Evolutionary conservation across 2,329 filamentous ascomycete genomes (phyloP), one percentile per base, ranked within the genome.

Genomic region (Neoscytalidium dimidiatum): DNA sequence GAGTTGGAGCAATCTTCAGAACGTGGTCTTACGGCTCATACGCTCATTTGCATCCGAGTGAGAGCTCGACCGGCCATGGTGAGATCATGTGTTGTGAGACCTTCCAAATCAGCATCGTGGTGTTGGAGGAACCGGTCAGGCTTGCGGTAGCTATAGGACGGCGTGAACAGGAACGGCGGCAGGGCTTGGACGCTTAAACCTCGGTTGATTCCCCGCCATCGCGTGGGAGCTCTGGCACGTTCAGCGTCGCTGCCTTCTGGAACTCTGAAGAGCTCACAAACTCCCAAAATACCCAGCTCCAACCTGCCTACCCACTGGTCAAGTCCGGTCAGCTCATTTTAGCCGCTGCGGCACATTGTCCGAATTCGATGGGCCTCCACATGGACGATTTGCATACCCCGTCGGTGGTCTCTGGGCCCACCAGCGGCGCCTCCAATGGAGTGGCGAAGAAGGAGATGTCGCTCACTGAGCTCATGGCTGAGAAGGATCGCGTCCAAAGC

Each of bases 401-500:
- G n/a, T 90, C 88, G 19, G 87, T 92, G 79, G 84, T 90, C 65
- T 94, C 93, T 46, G 94, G 93, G 67, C 91, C 92, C 35, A 89
- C 88, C 64, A 84, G 83, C 29, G 81, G 84, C 66, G 82, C 84
- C 69, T 80, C 83, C 63, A 91, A 90, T 76, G 90, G 90, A 69
- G 80, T 85, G 69, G 81, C 86, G 61, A 84, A 80, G 62, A 81
- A 82, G 69, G 84, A 89, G 67, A 79, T 92, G 70, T 90, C 91
- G 57, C 87, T 97, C 74, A 81, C 85, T 48, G 90, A 96, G 80
- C 86, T 98, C 60, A 92, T 95, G 74, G 85, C 85, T 35, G 91
- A 92, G 80, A 98, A 97, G 78, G 89, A 94, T 70, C 85, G 87
- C 64, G 81, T 97, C 49, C 95, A 99, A 80, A 88, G 87, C 53